A percentile compares a stretch with the other conserved stretches of the same genome.
These are phyloP conservation scores for Laburnicola sp. DNA, from an alignment of 2,329 filamentous ascomycete species.

Conservation along the genomic window DNA sequence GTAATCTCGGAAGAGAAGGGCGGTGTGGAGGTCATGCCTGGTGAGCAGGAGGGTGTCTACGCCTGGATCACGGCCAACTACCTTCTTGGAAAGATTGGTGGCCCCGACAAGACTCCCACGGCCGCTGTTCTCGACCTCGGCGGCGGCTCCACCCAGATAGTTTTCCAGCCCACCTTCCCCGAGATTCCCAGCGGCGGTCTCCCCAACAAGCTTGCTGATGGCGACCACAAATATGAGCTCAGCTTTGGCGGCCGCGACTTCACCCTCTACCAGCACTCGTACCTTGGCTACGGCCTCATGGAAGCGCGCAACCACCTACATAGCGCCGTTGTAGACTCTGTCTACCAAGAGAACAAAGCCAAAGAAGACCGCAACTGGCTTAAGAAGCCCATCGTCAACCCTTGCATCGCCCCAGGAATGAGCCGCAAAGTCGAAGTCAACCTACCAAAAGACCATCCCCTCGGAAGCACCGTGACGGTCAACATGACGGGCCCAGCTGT, in stretches of 20 bases:
- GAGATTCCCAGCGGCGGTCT: slow-evolving; percentile 72
- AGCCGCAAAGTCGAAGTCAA: slow-evolving; percentile 72
- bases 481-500: slow-evolving; percentile 85
- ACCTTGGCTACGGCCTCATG: slow-evolving; percentile 96
- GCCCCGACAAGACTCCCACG: slow-evolving; percentile 84
- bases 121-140: slow-evolving; percentile 96
- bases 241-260: slow-evolving; percentile 89
- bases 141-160: slow-evolving; percentile 96
- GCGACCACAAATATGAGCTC: slow-evolving; percentile 94
- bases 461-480: slow-evolving; percentile 68
- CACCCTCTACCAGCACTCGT: slow-evolving; percentile 95
- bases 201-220: slow-evolving; percentile 80
- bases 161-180: slow-evolving; percentile 94
- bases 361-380: slow-evolving; percentile 63
- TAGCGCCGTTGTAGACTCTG: slow-evolving; percentile 70
- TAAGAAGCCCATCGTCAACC: slow-evolving; percentile 72
- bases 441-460: slow-evolving; percentile 65
- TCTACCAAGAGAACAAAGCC: slow-evolving; percentile 63
- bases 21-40: slow-evolving; percentile 96
- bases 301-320: slow-evolving; percentile 87
- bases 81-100: slow-evolving; percentile 94
- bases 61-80: slow-evolving; percentile 99
- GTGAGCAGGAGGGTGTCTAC: slow-evolving; percentile 94
- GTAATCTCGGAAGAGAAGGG: slow-evolving; percentile 83
- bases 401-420: slow-evolving; percentile 84